phyloP scores from a whole-genome alignment of 2,329 filamentous ascomycete species.

The Epichloe elymi region DNA sequence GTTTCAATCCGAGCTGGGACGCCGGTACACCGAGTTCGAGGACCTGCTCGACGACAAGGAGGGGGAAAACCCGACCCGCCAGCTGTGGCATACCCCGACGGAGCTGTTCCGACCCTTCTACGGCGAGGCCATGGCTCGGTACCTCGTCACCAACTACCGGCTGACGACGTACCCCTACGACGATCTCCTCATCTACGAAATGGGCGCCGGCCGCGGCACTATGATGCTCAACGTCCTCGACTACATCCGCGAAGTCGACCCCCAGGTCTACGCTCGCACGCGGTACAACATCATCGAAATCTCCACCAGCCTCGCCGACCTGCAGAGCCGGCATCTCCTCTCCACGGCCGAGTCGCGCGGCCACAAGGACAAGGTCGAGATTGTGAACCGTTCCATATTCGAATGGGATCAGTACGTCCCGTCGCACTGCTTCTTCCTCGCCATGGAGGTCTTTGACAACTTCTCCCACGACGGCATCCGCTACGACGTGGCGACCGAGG shows the following conservation, averaged over 20 bases:
- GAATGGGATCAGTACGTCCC: conserved; percentile 85
- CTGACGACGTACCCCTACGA: conserved; percentile 89
- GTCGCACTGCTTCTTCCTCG: conserved; percentile 91
- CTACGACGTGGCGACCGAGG: conserved; percentile 70
- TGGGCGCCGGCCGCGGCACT: conserved; percentile 94
- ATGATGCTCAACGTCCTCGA: conserved; percentile 97
- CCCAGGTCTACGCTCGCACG: conserved; percentile 85
- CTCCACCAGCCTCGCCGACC: conserved; percentile 61
- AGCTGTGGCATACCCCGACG: conserved; percentile 97
- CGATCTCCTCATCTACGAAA: conserved; percentile 95
- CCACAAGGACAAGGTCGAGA: conserved; percentile 77
- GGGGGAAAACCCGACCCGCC: conserved; percentile 56
- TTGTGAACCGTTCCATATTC: conserved; percentile 90
- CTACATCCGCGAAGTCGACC: conserved; percentile 81
- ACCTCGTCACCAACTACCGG: conserved; percentile 92
- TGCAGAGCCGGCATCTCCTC: conserved; percentile 62
- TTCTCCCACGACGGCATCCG: conserved; percentile 91
- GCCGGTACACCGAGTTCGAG: conserved; percentile 82
- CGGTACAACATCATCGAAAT: conserved; percentile 96
- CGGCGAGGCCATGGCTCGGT: conserved; percentile 91
- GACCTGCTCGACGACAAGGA: conserved; percentile 65
- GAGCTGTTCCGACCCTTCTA: conserved; percentile 96
- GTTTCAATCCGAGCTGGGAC: conserved; percentile 64
- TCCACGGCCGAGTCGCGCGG: conserved; percentile 55
- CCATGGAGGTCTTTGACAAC: conserved; percentile 97